These are phyloP conservation scores for Graphilbum ipis-grandicollis DNA, from an alignment of 2,329 filamentous ascomycete species.

Conservation along the genomic window DNA sequence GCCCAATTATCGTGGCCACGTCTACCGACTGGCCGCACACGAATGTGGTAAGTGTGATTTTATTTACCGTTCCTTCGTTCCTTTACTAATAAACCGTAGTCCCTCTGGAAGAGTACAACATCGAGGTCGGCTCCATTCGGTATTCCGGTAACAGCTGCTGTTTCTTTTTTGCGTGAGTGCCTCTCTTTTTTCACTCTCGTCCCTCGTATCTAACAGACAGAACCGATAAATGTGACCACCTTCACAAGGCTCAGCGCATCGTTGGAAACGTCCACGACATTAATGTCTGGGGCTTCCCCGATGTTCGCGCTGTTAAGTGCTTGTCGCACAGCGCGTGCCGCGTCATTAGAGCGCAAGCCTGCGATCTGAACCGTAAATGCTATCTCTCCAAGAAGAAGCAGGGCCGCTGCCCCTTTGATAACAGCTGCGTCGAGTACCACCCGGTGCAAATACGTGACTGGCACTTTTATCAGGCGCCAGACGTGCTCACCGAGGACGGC, in stretches of 20 bases:
- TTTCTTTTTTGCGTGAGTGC: slow-evolving; percentile 4
- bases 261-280: slow-evolving; percentile 3
- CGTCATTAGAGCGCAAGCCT: background rate
- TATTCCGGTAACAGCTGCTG: slow-evolving; percentile 4
- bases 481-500: background rate
- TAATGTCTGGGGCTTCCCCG: slow-evolving; percentile 2
- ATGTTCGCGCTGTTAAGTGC: slow-evolving; percentile 4
- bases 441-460: slow-evolving; percentile 1
- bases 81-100: background rate
- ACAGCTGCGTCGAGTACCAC: slow-evolving; percentile 1
- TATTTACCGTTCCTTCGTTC: background rate
- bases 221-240: background rate
- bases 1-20: background rate
- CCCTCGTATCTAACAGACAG: background rate
- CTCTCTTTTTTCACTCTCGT: background rate
- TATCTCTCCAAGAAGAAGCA: background rate
- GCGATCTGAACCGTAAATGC: slow-evolving; percentile 1
- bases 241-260: slow-evolving; percentile 2
- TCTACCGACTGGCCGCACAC: background rate
- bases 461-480: background rate
- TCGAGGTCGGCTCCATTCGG: slow-evolving; percentile 1
- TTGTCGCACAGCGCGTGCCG: slow-evolving; percentile 2
- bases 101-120: background rate
- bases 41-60: background rate
- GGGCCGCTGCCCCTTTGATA: slow-evolving; percentile 4